Evolutionary conservation across 306 rosid species (phyloP).

Genomic region (Quercus bicolor): DNA sequence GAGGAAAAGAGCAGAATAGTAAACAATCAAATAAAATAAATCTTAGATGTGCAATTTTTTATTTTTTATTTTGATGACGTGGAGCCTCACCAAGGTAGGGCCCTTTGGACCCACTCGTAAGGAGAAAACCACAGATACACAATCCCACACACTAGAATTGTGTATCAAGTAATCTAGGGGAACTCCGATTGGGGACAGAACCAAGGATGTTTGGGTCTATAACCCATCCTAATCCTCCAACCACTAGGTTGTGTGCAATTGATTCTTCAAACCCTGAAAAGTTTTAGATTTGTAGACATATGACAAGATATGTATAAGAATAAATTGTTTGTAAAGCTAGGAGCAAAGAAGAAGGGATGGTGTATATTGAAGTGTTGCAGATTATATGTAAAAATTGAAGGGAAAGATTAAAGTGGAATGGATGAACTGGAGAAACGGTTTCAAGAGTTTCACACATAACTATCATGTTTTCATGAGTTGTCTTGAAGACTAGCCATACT

Average conservation of each 20-base stretch:
- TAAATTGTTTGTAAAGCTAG: background rate
- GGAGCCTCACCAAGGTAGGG: no score
- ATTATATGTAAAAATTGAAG: background rate
- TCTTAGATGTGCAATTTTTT: background rate
- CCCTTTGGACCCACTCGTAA: no score
- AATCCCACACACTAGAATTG: no score
- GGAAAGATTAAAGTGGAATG: background rate
- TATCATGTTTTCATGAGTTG: background rate
- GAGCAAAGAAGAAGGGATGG: background rate
- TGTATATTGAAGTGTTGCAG: background rate
- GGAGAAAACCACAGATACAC: no score
- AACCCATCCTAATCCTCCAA: no score
- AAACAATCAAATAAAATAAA: background rate
- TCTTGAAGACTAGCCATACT: background rate
- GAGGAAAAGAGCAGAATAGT: background rate
- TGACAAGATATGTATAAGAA: background rate
- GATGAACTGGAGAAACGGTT: background rate
- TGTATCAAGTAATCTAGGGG: no score
- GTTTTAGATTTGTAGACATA: background rate
- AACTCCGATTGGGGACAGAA: no score
- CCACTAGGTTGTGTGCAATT: no score
- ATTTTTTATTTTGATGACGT: no score
- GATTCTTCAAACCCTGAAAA: background rate
- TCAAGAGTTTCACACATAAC: background rate
- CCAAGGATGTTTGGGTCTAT: no score